Evolutionary conservation across 305 asterid genomes (phyloP).

Genomic region (Fraxinus paxiana): DNA sequence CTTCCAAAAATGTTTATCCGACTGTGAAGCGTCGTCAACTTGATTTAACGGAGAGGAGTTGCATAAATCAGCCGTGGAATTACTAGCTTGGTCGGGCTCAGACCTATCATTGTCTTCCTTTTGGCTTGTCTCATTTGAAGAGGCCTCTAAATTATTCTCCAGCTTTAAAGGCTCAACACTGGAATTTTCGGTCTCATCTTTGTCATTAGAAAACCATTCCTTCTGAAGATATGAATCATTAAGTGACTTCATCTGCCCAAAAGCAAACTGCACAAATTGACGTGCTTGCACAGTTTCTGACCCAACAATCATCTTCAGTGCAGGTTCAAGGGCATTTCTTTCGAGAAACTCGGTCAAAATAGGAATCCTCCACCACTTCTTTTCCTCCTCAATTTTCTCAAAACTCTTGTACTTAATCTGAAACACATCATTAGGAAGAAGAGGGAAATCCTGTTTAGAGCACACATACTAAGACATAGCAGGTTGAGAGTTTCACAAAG

Average conservation of each 20-base stretch:
- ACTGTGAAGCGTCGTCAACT: slow-evolving; percentile 38
- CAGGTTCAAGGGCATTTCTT: slow-evolving; percentile 72
- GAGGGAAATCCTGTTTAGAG: neutral
- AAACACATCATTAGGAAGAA: slow-evolving; percentile 24
- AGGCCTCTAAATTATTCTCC: slow-evolving; percentile 20
- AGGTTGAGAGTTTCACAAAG: neutral
- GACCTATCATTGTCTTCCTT: slow-evolving; percentile 18
- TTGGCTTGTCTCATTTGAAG: slow-evolving; percentile 29
- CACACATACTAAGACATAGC: neutral
- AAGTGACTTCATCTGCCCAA: slow-evolving; percentile 70
- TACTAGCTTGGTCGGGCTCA: slow-evolving; percentile 23
- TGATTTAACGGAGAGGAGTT: slow-evolving; percentile 25
- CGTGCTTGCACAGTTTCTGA: slow-evolving; percentile 91
- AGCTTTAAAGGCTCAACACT: slow-evolving; percentile 1
- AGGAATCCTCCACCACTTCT: slow-evolving; percentile 94
- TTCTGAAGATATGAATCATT: slow-evolving; percentile 60
- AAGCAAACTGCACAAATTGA: slow-evolving; percentile 87
- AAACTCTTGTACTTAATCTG: slow-evolving; percentile 90
- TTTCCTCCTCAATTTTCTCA: slow-evolving; percentile 76
- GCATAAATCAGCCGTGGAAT: slow-evolving; percentile 17
- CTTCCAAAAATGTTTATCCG: slow-evolving; percentile 79
- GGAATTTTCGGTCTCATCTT: slow-evolving; percentile 2
- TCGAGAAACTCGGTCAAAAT: slow-evolving; percentile 69
- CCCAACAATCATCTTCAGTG: slow-evolving; percentile 69
- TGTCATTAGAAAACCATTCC: slow-evolving; percentile 41